Percentiles rank a stretch among this genome's conserved stretches.
Evolutionary conservation across 1,139 yeast genomes (phyloP).

Genomic region (Wickerhamomyces sp.): DNA sequence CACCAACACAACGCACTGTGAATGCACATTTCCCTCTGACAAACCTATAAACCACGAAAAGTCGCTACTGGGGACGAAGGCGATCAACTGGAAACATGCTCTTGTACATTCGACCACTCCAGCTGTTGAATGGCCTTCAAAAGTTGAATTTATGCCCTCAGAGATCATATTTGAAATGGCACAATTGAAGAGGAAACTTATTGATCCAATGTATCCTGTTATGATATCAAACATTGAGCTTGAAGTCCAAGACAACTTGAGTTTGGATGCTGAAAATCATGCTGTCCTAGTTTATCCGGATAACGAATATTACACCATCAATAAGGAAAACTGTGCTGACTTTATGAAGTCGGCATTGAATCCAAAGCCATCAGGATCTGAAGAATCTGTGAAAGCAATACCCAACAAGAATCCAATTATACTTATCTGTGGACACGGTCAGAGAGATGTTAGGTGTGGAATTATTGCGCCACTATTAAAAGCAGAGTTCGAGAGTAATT

Average conservation of each 20-base stretch:
- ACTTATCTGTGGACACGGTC: conserved; percentile 61
- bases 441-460: conserved; percentile 67
- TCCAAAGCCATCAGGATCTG: conserved; percentile 24
- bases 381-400: conserved; percentile 4
- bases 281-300: conserved; percentile 51
- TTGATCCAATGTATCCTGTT: conserved; percentile 46
- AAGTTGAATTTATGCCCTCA: conserved; percentile 44
- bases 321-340: conserved; percentile 28
- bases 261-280: conserved; percentile 12
- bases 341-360: conserved; percentile 41
- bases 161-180: conserved; percentile 36
- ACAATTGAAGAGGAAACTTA: conserved; percentile 25
- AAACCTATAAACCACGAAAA: conserved; percentile 37
- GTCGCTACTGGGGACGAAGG: conserved; percentile 43
- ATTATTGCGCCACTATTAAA: conserved; percentile 50
- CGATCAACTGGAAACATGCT: conserved; percentile 50
- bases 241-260: conserved; percentile 9
- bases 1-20: conserved; percentile 39
- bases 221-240: conserved; percentile 40
- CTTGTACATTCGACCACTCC: conserved; percentile 40
- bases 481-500: conserved; percentile 43
- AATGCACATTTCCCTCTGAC: conserved; percentile 38
- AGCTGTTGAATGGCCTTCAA: conserved; percentile 47
- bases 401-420: conserved; percentile 25
- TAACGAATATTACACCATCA: conserved; percentile 34